Base-by-base conservation (phyloP, 1,284 basidiomycete species). In the Pseudozyma sp. region DNA sequence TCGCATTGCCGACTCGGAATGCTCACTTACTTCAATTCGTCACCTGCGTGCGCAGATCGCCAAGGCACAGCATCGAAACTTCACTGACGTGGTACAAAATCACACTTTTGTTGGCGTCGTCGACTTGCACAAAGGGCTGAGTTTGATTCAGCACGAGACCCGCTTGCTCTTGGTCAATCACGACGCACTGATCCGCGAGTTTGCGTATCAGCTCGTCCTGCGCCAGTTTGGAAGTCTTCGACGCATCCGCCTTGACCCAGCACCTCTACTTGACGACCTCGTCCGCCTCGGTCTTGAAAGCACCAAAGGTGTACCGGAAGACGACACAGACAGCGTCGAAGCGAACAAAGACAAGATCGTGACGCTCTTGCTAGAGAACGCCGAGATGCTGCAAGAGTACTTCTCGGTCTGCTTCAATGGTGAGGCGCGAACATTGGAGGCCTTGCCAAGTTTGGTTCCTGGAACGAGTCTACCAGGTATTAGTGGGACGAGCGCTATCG, bases 71-170 rank as follows among this genome's bases (percentile, higher is more conserved):
- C 93, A 95, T 59, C 52, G 80, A 95, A 95, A 90, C 43, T 87
- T 97, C 16, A 90, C 90, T 0, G 92, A 95, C 75, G 92, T 98
- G 42, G 83, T 99, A 39, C 89, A 91, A 70, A 91, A 93, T 48
- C 94, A 97, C 80, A 92, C 90, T 0, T 97, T 97, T 82, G 95
- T 99, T 38, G 96, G 96, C 1, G 90, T 98, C 25, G 93, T 95
- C 5, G 95, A 97, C 83, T 85, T 91, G 9, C 85, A 89, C 18
- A 88, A 89, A 42, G 91, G 90, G 68, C 87, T 94, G 2, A 92
- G 94, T 2, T 86, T 98, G 35, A 87, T 99, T 1, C 97, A 99
- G 84, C 90, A 95, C 85, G 89, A 90, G 36, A 97, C 94, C 0
- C 92, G 92, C 76, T 87, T 99, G 1, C 96, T 95, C 83, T 89